Evolutionary conservation across 768 basidiomycete genomes (phyloP), one percentile per base, ranked within the genome.

Genomic region (Tubosaeta brunneosetosa): DNA sequence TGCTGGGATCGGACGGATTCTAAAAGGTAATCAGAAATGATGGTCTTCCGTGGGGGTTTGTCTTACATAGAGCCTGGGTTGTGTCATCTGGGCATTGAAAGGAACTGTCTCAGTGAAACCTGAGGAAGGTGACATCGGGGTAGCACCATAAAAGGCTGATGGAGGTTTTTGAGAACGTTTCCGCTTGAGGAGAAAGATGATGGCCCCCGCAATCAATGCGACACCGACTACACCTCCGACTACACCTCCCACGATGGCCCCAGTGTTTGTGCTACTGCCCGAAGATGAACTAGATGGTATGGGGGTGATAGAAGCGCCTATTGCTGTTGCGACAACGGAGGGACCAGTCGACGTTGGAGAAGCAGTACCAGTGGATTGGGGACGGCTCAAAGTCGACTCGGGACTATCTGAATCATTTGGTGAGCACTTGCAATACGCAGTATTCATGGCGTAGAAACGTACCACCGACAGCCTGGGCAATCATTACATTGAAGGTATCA

Each of bases 241-340:
- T 36, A 86, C 84, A 19, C 80, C 81, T 2, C 83, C 83, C 2
- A 78, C 74, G 36, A 86, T 85, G 9, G 81, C 80, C 3, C 79
- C 83, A 1, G 77, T 70, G 57, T 80, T 69, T 16, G 57, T 50
- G 13, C 8, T 48, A 19, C 36, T 56, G 44, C 57, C 42, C 37
- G 55, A 31, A 22, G 49, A 27, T 7, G 58, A 27, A 11, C 54
- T 31, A 25, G 47, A 14, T 17, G 62, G 44, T 1, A 57, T 31
- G 11, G 50, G 32, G 4, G 54, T 56, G 11, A 59, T 44, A 17
- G 67, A 17, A 17, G 44, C 38, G 55, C 51, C 0, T 40, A 14
- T 34, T 34, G 29, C 10, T 11, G 33, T 14, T 14, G 33, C 6
- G 13, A 10, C 16, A 16, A 34, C 3, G n/a, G 9, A 37, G 10